Conservation (phyloP, 2,329 filamentous ascomycete genomes). For the Calycina herbarum region DNA sequence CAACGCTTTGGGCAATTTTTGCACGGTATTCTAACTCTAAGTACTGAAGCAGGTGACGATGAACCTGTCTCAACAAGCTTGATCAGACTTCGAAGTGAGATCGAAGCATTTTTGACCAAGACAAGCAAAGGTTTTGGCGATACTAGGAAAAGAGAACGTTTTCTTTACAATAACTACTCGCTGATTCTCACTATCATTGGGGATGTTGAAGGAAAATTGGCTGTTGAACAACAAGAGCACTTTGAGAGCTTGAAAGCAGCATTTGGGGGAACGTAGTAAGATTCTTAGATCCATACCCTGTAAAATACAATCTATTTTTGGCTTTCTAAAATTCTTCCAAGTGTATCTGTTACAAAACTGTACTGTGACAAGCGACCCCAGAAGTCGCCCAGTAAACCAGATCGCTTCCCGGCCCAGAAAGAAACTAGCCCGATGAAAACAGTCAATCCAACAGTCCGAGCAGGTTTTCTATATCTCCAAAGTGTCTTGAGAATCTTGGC, state of each 20-base stretch:
- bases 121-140: slow-evolving; percentile 76
- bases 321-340: not conserved
- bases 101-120: slow-evolving; percentile 79
- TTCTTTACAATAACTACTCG: slow-evolving; percentile 95
- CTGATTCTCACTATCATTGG: slow-evolving; percentile 90
- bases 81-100: slow-evolving; percentile 72
- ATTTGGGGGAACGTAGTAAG: slow-evolving; percentile 43
- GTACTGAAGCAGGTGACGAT: slow-evolving; percentile 88
- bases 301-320: slow-evolving; percentile 8
- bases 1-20: slow-evolving; percentile 95
- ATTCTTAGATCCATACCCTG: not conserved
- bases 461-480: slow-evolving; percentile 66
- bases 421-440: slow-evolving; percentile 68
- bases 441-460: slow-evolving; percentile 61
- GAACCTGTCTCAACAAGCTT: slow-evolving; percentile 87
- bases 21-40: slow-evolving; percentile 79
- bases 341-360: slow-evolving; percentile 2
- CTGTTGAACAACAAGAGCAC: slow-evolving; percentile 71
- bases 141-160: slow-evolving; percentile 77
- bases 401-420: slow-evolving; percentile 59
- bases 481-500: slow-evolving; percentile 52
- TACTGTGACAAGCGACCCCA: slow-evolving; percentile 27
- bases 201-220: slow-evolving; percentile 71
- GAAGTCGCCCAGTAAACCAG: slow-evolving; percentile 29
- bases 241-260: slow-evolving; percentile 67